Conservation (phyloP, 208 protist genomes). For the Herpetomonas samuelpessoai region DNA sequence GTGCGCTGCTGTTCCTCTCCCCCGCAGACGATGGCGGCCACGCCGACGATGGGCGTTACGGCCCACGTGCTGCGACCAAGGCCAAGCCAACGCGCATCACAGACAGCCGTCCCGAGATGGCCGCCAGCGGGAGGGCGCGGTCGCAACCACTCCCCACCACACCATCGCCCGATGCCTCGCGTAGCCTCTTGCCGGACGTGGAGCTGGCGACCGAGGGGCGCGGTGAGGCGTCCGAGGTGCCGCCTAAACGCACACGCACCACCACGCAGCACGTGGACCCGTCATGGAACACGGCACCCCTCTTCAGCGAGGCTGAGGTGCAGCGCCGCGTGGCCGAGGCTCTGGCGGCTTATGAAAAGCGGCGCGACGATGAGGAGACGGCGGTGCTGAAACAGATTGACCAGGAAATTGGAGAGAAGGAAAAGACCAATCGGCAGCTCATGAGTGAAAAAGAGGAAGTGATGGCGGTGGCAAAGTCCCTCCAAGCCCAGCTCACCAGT, state of each 20-base stretch:
- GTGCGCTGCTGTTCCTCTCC: conserved; percentile 61
- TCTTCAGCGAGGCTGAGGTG: conserved; percentile 45
- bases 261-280: too few relatives aligned
- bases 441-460: conserved; percentile 20
- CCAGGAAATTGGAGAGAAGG: conserved; percentile 64
- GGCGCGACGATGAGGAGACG: conserved; percentile 70
- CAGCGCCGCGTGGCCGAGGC: conserved; percentile 21
- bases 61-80: too few relatives aligned
- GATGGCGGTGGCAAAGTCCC: conserved; percentile 13
- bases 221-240: neutral
- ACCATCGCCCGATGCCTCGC: conserved; percentile 17
- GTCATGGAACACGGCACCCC: too few relatives aligned
- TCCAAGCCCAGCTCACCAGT: conserved; percentile 25
- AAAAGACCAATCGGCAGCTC: conserved; percentile 35
- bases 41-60: too few relatives aligned
- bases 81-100: too few relatives aligned
- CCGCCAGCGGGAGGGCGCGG: neutral
- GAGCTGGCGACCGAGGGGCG: conserved; percentile 14
- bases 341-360: conserved; percentile 51
- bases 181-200: conserved; percentile 35
- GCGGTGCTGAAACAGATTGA: conserved; percentile 57
- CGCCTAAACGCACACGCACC: too few relatives aligned
- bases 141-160: neutral
- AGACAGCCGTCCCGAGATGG: too few relatives aligned
- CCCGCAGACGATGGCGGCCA: too few relatives aligned